phyloP scores from a whole-genome alignment of 2,329 filamentous ascomycete species.

The Paraconiothyrium brasiliense region DNA sequence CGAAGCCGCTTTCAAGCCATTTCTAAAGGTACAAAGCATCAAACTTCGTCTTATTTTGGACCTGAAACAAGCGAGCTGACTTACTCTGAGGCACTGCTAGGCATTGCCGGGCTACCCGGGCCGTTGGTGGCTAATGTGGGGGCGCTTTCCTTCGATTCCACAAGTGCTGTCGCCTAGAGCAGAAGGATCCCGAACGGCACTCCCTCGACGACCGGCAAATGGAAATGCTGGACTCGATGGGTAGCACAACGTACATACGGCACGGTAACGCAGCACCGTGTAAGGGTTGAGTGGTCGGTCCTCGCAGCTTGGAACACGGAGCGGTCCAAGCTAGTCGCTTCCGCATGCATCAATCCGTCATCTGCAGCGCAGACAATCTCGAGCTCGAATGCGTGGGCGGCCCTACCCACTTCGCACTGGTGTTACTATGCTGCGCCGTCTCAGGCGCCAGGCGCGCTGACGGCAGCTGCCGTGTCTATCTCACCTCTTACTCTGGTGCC shows the following conservation, averaged over 20 bases:
- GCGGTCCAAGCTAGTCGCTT: conserved; percentile 7
- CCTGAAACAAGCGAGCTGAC: conserved; percentile 10
- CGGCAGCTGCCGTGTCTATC: conserved; percentile 9
- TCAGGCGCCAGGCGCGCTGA: conserved; percentile 12
- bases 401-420: conserved; percentile 10
- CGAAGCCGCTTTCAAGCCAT: neutral
- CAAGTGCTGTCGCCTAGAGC: neutral
- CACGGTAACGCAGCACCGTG: neutral
- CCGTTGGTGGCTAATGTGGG: conserved; percentile 11
- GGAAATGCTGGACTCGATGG: conserved; percentile 6
- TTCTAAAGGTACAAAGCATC: neutral
- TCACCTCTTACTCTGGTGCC: conserved; percentile 1
- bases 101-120: neutral
- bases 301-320: conserved; percentile 4
- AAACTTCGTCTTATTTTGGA: conserved; percentile 1
- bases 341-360: conserved; percentile 13
- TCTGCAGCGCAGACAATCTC: neutral
- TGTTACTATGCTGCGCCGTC: conserved; percentile 11
- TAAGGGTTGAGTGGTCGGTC: neutral
- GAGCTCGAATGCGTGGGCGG: conserved; percentile 10
- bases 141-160: neutral
- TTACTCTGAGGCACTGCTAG: conserved; percentile 1
- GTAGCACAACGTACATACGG: neutral
- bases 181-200: neutral
- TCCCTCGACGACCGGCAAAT: neutral